A percentile compares a stretch with the other conserved stretches of the same genome.
These are phyloP conservation scores for Stachybotrys echinatus DNA, from an alignment of 2,329 filamentous ascomycete genomes.

Conservation along the genomic window DNA sequence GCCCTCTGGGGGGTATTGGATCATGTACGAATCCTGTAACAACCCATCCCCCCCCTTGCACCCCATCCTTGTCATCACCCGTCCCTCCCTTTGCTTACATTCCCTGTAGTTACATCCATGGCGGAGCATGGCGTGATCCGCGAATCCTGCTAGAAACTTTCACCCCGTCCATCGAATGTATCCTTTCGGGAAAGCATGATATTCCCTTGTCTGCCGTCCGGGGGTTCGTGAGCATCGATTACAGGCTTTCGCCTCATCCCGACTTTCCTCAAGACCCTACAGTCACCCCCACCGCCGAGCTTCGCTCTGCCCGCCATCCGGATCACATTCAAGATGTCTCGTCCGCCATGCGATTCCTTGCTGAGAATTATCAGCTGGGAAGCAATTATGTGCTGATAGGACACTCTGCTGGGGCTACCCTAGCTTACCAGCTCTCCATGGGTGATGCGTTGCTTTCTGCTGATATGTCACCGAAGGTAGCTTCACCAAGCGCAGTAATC, in stretches of 20 bases:
- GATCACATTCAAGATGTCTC: conserved; percentile 54
- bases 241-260: conserved; percentile 52
- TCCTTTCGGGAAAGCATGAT: conserved; percentile 25
- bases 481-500: conserved; percentile 47
- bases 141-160: conserved; percentile 40
- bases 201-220: conserved; percentile 35
- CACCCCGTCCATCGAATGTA: conserved; percentile 33
- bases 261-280: conserved; percentile 30
- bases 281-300: conserved; percentile 17
- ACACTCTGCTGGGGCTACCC: conserved; percentile 58
- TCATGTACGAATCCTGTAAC: conserved; percentile 23
- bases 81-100: conserved; percentile 6
- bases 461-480: conserved; percentile 16
- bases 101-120: conserved; percentile 48
- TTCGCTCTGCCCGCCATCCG: conserved; percentile 48
- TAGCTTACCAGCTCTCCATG: conserved; percentile 58
- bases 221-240: conserved; percentile 60
- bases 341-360: conserved; percentile 43
- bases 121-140: conserved; percentile 60
- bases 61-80: background rate
- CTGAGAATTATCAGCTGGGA: conserved; percentile 38
- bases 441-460: conserved; percentile 25
- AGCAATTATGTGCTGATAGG: conserved; percentile 52
- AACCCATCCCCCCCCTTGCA: background rate
- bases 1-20: conserved; percentile 23